Evolutionary conservation across 805 yeast genomes (phyloP).

Genomic region (Saturnispora hagleri): DNA sequence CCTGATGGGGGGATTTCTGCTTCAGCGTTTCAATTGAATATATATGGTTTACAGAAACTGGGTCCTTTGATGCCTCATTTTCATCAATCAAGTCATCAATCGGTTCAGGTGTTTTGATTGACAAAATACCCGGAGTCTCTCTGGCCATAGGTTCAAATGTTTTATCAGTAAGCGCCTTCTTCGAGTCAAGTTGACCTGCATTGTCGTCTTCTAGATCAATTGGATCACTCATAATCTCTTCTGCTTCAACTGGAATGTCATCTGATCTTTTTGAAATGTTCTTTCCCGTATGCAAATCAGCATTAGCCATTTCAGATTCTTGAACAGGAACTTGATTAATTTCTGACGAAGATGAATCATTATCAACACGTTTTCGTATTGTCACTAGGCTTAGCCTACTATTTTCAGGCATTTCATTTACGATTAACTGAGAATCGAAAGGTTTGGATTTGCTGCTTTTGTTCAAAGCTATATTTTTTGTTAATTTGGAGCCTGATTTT

Average conservation of each 20-base stretch:
- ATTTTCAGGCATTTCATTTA: slow-evolving; percentile 8
- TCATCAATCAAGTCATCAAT: background rate
- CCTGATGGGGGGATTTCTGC: background rate
- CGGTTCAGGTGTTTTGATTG: background rate
- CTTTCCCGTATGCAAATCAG: background rate
- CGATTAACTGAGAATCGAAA: slow-evolving; percentile 12
- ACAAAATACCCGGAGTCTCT: background rate
- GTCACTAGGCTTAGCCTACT: slow-evolving; percentile 7
- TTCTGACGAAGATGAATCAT: background rate
- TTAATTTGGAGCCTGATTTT: slow-evolving; percentile 11
- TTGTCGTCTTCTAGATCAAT: background rate
- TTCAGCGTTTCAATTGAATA: background rate
- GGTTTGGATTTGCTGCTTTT: slow-evolving; percentile 13
- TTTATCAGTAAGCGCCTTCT: background rate
- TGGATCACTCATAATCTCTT: background rate
- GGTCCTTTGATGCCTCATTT: background rate
- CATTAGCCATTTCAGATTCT: background rate
- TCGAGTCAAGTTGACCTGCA: background rate
- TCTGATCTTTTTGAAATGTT: background rate
- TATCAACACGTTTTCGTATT: slow-evolving; percentile 13
- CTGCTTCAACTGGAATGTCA: background rate
- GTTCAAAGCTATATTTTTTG: slow-evolving; percentile 24
- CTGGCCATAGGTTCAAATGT: background rate
- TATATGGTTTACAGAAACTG: background rate
- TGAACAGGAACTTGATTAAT: background rate